These are phyloP conservation scores for Delonix regia DNA, from an alignment of 306 rosid species.

Conservation along the genomic window DNA sequence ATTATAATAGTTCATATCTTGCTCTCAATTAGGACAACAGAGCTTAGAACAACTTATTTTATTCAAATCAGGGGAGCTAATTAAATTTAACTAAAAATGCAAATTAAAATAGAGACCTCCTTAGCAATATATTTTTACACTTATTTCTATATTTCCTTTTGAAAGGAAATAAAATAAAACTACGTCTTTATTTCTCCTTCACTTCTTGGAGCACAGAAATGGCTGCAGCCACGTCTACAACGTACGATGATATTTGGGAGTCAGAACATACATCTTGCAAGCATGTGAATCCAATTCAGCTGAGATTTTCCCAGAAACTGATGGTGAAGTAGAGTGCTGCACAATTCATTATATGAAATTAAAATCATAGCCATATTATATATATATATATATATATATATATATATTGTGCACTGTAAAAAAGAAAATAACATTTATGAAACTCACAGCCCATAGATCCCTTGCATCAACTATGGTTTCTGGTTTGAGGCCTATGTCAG, in stretches of 20 bases:
- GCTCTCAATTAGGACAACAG: not conserved
- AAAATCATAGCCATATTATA: constrained; percentile 5
- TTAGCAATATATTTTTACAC: too few relatives aligned
- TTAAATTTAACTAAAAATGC: not conserved
- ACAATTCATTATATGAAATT: constrained; percentile 11
- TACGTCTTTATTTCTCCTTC: not conserved
- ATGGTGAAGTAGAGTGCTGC: constrained; percentile 57
- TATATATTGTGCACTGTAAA: not conserved
- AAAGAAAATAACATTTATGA: not conserved
- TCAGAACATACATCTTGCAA: constrained; percentile 67
- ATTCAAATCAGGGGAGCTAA: not conserved
- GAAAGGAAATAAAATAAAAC: not conserved
- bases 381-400: too few relatives aligned
- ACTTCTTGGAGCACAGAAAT: not conserved
- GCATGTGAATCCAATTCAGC: constrained; percentile 58
- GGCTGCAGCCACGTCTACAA: not conserved
- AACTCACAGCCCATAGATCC: constrained; percentile 62
- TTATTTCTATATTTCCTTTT: not conserved
- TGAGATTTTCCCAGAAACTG: constrained; percentile 39
- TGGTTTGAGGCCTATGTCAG: constrained; percentile 54
- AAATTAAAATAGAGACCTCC: not conserved
- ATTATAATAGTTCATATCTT: not conserved
- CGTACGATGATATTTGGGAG: constrained; percentile 33
- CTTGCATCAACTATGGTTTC: constrained; percentile 48
- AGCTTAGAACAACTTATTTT: not conserved